A percentile compares a stretch with the other conserved stretches of the same genome.
Conservation (phyloP, 176 grass and related monocot genomes). For the Saccharum spontaneum region DNA sequence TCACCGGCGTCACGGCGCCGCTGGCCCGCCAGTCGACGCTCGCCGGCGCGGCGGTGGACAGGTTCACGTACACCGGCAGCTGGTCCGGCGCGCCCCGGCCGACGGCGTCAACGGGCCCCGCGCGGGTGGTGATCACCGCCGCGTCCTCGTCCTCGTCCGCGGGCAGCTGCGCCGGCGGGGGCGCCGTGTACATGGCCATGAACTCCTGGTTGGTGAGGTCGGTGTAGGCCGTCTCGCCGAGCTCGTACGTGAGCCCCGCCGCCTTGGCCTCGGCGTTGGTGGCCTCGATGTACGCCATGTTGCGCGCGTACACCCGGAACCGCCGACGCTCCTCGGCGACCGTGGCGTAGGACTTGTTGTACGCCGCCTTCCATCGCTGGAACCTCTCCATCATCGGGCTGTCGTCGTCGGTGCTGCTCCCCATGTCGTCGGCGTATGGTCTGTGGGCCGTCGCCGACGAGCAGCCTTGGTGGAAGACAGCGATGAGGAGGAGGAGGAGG, state of each 20-base stretch:
- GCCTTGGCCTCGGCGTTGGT: slow-evolving; percentile 36
- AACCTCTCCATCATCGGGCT: slow-evolving; percentile 19
- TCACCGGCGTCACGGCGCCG: slow-evolving; percentile 53
- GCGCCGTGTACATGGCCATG: slow-evolving; percentile 46
- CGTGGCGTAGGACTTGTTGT: slow-evolving; percentile 28
- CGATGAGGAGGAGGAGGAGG: not conserved
- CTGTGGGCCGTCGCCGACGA: not conserved
- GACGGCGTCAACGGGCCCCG: slow-evolving; percentile 9
- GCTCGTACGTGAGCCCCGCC: slow-evolving; percentile 50
- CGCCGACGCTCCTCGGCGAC: slow-evolving; percentile 25
- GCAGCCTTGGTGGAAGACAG: not conserved
- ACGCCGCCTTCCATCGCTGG: slow-evolving; percentile 41
- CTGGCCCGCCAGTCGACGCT: slow-evolving; percentile 44
- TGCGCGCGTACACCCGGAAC: slow-evolving; percentile 32
- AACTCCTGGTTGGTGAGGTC: slow-evolving; percentile 63
- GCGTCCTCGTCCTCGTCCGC: not conserved
- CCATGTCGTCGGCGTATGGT: not conserved
- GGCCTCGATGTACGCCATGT: slow-evolving; percentile 52
- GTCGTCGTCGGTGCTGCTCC: not conserved
- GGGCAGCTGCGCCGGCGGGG: not conserved
- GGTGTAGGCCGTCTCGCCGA: slow-evolving; percentile 55
- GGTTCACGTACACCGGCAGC: slow-evolving; percentile 25
- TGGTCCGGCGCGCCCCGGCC: not conserved
- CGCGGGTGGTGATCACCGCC: slow-evolving; percentile 40
- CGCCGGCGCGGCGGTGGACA: slow-evolving; percentile 26